These are phyloP conservation scores for Mercurialis annua DNA, from an alignment of 345 rosid species.

Conservation along the genomic window DNA sequence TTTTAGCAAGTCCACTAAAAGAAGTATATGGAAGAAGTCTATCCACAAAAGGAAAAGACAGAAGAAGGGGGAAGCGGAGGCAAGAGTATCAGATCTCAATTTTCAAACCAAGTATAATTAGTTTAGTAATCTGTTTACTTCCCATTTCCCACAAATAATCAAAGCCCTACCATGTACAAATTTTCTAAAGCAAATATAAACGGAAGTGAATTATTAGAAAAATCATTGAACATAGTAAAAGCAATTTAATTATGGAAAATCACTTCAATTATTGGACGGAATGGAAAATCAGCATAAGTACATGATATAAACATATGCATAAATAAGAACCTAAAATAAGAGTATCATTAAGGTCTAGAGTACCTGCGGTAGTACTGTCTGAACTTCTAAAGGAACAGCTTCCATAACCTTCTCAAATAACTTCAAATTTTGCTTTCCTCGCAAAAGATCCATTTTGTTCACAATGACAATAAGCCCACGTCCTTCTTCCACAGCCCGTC, in stretches of 20 bases:
- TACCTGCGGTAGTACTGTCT: constrained; percentile 93
- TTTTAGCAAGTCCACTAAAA: too few relatives aligned
- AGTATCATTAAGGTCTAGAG: neutral
- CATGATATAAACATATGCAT: neutral
- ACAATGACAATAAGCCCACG: constrained; percentile 85
- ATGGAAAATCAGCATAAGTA: neutral
- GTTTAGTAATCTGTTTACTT: neutral
- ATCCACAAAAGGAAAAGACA: too few relatives aligned
- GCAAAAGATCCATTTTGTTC: constrained; percentile 92
- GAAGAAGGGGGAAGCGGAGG: too few relatives aligned
- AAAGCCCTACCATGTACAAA: too few relatives aligned
- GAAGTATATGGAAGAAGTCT: too few relatives aligned
- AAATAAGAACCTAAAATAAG: neutral
- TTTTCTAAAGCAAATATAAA: neutral
- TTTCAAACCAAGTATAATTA: neutral
- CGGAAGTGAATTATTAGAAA: neutral
- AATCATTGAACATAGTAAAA: neutral
- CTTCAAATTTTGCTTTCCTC: constrained; percentile 48
- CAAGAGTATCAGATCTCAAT: neutral
- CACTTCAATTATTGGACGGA: neutral
- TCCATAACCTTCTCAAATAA: constrained; percentile 67
- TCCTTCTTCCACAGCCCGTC: constrained; percentile 94
- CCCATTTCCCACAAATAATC: neutral
- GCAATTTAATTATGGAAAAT: neutral
- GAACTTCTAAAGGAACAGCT: constrained; percentile 92